phyloP scores from a whole-genome alignment of 345 rosid species.

The Erodium maritimum region DNA sequence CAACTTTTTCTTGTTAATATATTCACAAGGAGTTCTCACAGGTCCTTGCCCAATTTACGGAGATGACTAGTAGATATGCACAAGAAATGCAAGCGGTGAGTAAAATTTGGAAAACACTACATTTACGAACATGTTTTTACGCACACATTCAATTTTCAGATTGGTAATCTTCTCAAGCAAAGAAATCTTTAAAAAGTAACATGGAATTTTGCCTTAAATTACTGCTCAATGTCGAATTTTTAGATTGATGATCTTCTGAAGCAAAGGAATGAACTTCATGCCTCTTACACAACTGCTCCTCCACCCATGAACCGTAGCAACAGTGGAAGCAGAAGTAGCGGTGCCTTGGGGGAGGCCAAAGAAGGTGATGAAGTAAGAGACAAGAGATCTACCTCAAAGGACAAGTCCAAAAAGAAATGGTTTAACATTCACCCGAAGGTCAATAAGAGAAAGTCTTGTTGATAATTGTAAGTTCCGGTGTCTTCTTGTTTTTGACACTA shows the following conservation, averaged over 20 bases:
- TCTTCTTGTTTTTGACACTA: background rate
- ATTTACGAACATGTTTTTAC: background rate
- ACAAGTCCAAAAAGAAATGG: constrained; percentile 74
- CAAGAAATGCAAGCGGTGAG: constrained; percentile 91
- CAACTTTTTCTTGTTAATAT: constrained; percentile 5
- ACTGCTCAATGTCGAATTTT: constrained; percentile 6
- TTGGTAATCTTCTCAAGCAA: constrained; percentile 76
- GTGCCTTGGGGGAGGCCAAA: constrained; percentile 40
- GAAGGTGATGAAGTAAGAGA: constrained; percentile 50
- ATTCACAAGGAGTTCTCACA: constrained; percentile 14
- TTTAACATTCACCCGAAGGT: constrained; percentile 67
- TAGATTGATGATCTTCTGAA: constrained; percentile 89
- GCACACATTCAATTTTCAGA: constrained; percentile 28
- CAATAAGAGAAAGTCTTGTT: constrained; percentile 89
- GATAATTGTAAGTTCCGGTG: background rate
- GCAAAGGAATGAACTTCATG: constrained; percentile 71
- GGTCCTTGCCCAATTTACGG: constrained; percentile 79
- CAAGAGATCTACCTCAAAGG: constrained; percentile 41
- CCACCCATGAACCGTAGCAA: constrained; percentile 54
- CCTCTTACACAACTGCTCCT: constrained; percentile 55
- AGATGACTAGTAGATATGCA: constrained; percentile 85
- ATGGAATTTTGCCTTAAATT: background rate
- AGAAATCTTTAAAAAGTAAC: constrained; percentile 34
- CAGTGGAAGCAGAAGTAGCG: constrained; percentile 49
- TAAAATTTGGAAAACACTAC: constrained; percentile 8